Conservation (phyloP, 2,329 filamentous ascomycete species). For the Trichoderma polysporum region DNA sequence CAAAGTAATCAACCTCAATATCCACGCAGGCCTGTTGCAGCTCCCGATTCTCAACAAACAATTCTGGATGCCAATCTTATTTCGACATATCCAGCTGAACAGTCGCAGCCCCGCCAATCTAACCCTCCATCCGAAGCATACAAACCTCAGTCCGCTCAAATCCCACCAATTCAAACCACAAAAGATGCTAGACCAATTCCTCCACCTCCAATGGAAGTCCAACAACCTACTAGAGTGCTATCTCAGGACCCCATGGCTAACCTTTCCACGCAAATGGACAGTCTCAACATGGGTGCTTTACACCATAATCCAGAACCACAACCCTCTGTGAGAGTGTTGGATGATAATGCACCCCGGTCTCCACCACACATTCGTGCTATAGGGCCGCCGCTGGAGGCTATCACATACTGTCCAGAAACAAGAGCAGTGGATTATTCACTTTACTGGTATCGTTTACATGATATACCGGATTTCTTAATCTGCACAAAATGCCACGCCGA, state of each 20-base stretch:
- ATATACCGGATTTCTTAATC: constrained; percentile 35
- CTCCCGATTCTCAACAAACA: not conserved
- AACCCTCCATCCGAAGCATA: not conserved
- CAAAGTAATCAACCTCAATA: not conserved
- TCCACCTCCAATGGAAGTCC: not conserved
- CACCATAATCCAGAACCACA: not conserved
- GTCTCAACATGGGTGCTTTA: not conserved
- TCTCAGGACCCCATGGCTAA: not conserved
- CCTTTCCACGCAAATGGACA: constrained; percentile 6
- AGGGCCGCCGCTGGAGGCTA: constrained; percentile 27
- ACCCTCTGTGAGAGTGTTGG: not conserved
- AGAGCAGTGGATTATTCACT: constrained; percentile 32
- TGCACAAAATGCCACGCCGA: constrained; percentile 45
- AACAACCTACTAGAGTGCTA: not conserved
- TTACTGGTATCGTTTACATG: constrained; percentile 34
- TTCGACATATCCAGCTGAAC: not conserved
- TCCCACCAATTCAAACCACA: not conserved
- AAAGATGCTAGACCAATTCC: not conserved
- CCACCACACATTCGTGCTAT: constrained; percentile 19
- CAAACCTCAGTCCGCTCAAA: not conserved
- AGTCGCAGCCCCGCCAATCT: not conserved
- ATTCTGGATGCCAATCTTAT: too few relatives aligned
- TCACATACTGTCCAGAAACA: constrained; percentile 32
- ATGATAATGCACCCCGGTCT: constrained; percentile 3
- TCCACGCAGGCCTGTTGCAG: not conserved